phyloP scores from a whole-genome alignment of 1,139 yeast species.

The Blastobotrys raffinosifermentans region DNA sequence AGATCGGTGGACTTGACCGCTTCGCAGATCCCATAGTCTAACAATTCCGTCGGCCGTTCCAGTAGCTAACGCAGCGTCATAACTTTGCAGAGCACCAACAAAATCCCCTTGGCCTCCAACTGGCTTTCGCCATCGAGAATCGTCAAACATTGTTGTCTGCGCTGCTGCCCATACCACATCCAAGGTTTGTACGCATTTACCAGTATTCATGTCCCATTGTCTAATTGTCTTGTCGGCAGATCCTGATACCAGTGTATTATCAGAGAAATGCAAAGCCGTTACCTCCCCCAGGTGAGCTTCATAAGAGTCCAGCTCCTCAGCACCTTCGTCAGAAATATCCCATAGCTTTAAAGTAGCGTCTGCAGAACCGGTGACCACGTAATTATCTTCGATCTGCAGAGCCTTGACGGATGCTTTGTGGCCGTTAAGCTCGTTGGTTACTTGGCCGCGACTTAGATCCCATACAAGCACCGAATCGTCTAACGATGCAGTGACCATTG shows the following conservation, averaged over 20 bases:
- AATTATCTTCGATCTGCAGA: slow-evolving; percentile 48
- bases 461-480: slow-evolving; percentile 82
- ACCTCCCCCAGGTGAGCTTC: slow-evolving; percentile 61
- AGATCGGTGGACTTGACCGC: slow-evolving; percentile 61
- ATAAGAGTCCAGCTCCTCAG: slow-evolving; percentile 39
- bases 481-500: slow-evolving; percentile 67
- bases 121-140: no score
- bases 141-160: slow-evolving; percentile 14
- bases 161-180: slow-evolving; percentile 55
- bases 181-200: slow-evolving; percentile 53
- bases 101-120: no score
- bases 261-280: slow-evolving; percentile 52
- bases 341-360: slow-evolving; percentile 60
- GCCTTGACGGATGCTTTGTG: slow-evolving; percentile 49
- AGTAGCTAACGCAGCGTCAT: slow-evolving; percentile 66
- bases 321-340: slow-evolving; percentile 39
- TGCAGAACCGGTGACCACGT: slow-evolving; percentile 55
- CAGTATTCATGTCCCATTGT: slow-evolving; percentile 55
- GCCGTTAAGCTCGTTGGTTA: slow-evolving; percentile 27
- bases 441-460: slow-evolving; percentile 57
- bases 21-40: slow-evolving; percentile 68
- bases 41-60: slow-evolving; percentile 75
- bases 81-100: slow-evolving; percentile 57
- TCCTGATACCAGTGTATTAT: slow-evolving; percentile 48
- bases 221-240: slow-evolving; percentile 54